Evolutionary conservation across 352 stramenopile species (phyloP), one percentile per base, ranked within the genome.

Genomic region (Phytophthora boehmeriae): DNA sequence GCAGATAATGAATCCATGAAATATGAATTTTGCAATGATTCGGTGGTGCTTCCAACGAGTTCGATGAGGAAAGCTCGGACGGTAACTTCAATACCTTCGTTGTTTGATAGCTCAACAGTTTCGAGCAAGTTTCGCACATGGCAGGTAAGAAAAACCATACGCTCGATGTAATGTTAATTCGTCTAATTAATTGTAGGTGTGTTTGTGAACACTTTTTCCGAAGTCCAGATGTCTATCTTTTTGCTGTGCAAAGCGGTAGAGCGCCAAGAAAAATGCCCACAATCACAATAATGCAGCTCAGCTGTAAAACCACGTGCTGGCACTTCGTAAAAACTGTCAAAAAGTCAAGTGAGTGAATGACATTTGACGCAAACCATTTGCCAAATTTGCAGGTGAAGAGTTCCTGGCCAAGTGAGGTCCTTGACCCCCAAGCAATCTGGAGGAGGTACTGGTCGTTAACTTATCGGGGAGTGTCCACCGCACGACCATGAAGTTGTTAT

Each of bases 361-460:
- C 39, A 25, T 16, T 27, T 3, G n/a, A 20, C 16, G n/a, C 6
- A 45, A 25, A 9, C 8, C 39, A 48, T 17, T 48, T 32, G 42
- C 8, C 42, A 48, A 48, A 6, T 39, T 71, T 67, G 50, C 63
- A 51, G 44, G 52, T 30, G 53, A 62, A 43, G 49, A 36, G n/a
- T n/a, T n/a, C n/a, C n/a, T n/a, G n/a, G n/a, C n/a, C n/a, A n/a
- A 39, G 17, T 44, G 23, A 54, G 5, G 8, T 47, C 41, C 14
- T 47, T 47, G 47, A 32, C 44, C 48, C 42, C 8, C 10, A 8
- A 45, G 45, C 30, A 22, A 17, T 8, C 2, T 25, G 51, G 59
- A 72, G 17, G 47, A 54, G 11, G 45, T 72, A 23, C 30, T 58
- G 10, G 42, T 68, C 20, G 52, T 68, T 39, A 58, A 68, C 30